Percentiles rank a stretch among this genome's conserved stretches.
These are phyloP conservation scores for Aspergillus campestris DNA, from an alignment of 495 filamentous ascomycete genomes.

Conservation along the genomic window DNA sequence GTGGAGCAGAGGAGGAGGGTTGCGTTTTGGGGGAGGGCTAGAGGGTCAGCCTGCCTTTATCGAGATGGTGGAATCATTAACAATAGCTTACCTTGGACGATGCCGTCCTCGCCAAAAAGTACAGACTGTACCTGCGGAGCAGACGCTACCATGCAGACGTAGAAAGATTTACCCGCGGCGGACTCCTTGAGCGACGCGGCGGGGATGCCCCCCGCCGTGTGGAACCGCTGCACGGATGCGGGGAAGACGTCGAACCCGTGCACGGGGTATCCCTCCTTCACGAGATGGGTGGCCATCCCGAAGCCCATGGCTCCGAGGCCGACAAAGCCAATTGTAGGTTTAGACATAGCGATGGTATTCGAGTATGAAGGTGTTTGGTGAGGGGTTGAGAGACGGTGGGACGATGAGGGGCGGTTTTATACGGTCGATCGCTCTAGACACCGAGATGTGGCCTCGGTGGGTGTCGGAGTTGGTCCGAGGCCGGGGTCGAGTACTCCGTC, in stretches of 20 bases:
- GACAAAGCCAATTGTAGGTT: slow-evolving; percentile 61
- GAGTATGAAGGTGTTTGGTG: not conserved
- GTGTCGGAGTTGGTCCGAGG: slow-evolving; percentile 5
- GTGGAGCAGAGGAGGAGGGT: slow-evolving; percentile 68
- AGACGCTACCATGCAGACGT: slow-evolving; percentile 76
- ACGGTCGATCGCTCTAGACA: not conserved
- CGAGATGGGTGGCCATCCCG: slow-evolving; percentile 73
- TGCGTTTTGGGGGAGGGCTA: slow-evolving; percentile 46
- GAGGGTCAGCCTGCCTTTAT: not conserved
- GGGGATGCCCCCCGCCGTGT: slow-evolving; percentile 52
- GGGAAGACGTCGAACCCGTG: slow-evolving; percentile 70
- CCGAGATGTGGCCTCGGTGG: not conserved
- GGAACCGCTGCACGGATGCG: slow-evolving; percentile 64
- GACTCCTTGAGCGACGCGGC: slow-evolving; percentile 56
- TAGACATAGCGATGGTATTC: slow-evolving; percentile 16
- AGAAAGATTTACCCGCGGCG: slow-evolving; percentile 50
- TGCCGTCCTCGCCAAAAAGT: slow-evolving; percentile 55
- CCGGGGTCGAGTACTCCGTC: not conserved
- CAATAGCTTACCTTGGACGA: slow-evolving; percentile 28
- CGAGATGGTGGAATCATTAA: not conserved
- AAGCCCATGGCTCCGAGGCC: slow-evolving; percentile 87
- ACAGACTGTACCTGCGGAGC: slow-evolving; percentile 58
- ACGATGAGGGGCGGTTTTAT: no score
- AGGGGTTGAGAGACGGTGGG: not conserved
- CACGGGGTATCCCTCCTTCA: slow-evolving; percentile 59